Conservation (phyloP, 495 filamentous ascomycete genomes). For the Saxophila tyrrhenica region DNA sequence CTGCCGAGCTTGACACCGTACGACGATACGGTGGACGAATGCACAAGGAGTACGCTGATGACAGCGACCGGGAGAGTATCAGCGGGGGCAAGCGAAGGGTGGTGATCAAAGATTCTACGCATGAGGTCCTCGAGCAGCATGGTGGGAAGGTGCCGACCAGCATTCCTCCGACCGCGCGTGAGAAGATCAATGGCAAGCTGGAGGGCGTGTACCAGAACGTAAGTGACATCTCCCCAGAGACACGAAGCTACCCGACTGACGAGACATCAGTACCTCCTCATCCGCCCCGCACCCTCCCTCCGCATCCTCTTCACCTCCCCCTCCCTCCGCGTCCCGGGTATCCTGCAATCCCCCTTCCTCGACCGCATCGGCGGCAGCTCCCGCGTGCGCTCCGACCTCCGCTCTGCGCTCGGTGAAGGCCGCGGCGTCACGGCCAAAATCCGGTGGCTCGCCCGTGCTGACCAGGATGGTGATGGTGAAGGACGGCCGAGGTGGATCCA, state of each 20-base stretch:
- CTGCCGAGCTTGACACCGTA: conserved; percentile 46
- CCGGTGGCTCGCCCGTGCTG: conserved; percentile 41
- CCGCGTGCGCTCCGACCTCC: conserved; percentile 42
- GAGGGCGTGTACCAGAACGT: conserved; percentile 25
- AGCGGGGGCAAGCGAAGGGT: conserved; percentile 29
- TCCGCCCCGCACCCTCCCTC: conserved; percentile 49
- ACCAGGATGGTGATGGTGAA: conserved; percentile 30
- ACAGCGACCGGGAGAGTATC: conserved; percentile 29
- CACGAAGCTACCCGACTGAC: not conserved
- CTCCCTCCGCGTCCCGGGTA: conserved; percentile 51
- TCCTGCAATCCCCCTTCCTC: conserved; percentile 52
- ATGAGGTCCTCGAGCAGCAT: conserved; percentile 6
- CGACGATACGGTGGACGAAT: conserved; percentile 44
- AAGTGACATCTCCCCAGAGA: conserved; percentile 3
- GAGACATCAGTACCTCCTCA: conserved; percentile 43
- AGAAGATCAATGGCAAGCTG: conserved; percentile 19
- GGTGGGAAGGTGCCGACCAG: not conserved
- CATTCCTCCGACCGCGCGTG: not conserved
- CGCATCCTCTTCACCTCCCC: conserved; percentile 57
- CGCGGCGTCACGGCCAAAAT: conserved; percentile 50
- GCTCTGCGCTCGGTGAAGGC: conserved; percentile 43
- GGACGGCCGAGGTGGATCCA: conserved; percentile 51
- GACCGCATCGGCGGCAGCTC: conserved; percentile 45
- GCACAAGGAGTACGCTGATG: conserved; percentile 40
- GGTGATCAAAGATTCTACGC: conserved; percentile 27